phyloP scores from a whole-genome alignment of 2,329 filamentous ascomycete genomes.

The Trichoderma simmonsii region DNA sequence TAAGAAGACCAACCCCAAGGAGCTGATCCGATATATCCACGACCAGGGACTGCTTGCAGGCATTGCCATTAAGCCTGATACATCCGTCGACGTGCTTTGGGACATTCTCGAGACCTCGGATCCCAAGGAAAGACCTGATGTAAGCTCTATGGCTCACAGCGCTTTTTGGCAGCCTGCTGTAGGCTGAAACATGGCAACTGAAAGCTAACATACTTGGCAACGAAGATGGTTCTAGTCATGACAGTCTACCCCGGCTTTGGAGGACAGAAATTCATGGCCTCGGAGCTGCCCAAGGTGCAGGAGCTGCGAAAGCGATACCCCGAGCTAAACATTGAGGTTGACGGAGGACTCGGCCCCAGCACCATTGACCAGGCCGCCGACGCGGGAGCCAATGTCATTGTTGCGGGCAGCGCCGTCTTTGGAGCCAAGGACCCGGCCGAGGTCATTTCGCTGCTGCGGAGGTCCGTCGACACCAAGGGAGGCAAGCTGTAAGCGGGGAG shows the following conservation, averaged over 20 bases:
- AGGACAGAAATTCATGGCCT: constrained; percentile 97
- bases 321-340: constrained; percentile 93
- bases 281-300: constrained; percentile 88
- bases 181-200: background rate
- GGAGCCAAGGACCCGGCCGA: constrained; percentile 83
- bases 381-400: constrained; percentile 95
- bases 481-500: constrained; percentile 36
- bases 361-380: constrained; percentile 94
- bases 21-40: constrained; percentile 89
- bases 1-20: constrained; percentile 73
- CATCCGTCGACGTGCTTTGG: constrained; percentile 86
- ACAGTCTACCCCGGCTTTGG: constrained; percentile 97
- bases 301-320: constrained; percentile 82
- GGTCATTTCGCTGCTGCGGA: constrained; percentile 78
- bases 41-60: constrained; percentile 83
- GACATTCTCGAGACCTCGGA: constrained; percentile 75
- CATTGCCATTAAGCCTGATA: constrained; percentile 93
- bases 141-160: constrained; percentile 44
- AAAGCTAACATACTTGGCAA: background rate
- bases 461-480: constrained; percentile 66
- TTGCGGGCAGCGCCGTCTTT: constrained; percentile 94
- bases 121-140: constrained; percentile 79
- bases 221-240: constrained; percentile 96
- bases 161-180: constrained; percentile 20
- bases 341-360: constrained; percentile 81